Base-by-base conservation (phyloP, 805 yeast species). In the Candida qinlingensis region DNA sequence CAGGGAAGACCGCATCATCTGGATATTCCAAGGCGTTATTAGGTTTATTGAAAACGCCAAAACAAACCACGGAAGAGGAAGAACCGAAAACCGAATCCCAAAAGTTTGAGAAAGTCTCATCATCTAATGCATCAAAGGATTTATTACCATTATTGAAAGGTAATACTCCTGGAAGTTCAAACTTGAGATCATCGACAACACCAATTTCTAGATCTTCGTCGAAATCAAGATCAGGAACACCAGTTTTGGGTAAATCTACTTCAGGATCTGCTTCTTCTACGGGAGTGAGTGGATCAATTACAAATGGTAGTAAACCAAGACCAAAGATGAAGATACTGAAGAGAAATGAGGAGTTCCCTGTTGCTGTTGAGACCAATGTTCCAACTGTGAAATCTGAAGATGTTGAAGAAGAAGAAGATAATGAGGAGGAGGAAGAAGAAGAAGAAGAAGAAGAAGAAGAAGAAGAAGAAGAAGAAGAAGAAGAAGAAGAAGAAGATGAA, bases 261-360 rank as follows among this genome's bases (percentile, higher is more conserved):
- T 19, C 26, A 19, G 36, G 28, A 12, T 8, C 30, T 11, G 8
- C 26, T 37, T 39, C 37, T 3, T 13, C 45, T 19, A 19, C 19
- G 19, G 19, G 19, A 2, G 19, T 19, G 19, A 19, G 19, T 19
- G 19, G 19, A 19, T 19, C 19, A 19, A 19, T 19, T 19, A 19
- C 19, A 19, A 3, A 19, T 19, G 19, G 19, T 31, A 33, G 37
- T 8, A 31, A 11, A 6, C 35, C 41, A 5, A 55, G 46, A 37
- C 58, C 61, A 38, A 61, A 60, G 47, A 29, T 57, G 19, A 59
- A 53, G 37, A 48, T 61, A 11, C 33, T 59, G 45, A 60, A 59
- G 48, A 53, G 60, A 42, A 48, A 52, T 19, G 56, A 52, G 40
- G 37, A 36, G 29, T 2, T 43, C 41, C 37, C 33, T 35, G 37